phyloP scores from a whole-genome alignment of 164 flowering plant genomes.

The Amborella trichopoda region DNA sequence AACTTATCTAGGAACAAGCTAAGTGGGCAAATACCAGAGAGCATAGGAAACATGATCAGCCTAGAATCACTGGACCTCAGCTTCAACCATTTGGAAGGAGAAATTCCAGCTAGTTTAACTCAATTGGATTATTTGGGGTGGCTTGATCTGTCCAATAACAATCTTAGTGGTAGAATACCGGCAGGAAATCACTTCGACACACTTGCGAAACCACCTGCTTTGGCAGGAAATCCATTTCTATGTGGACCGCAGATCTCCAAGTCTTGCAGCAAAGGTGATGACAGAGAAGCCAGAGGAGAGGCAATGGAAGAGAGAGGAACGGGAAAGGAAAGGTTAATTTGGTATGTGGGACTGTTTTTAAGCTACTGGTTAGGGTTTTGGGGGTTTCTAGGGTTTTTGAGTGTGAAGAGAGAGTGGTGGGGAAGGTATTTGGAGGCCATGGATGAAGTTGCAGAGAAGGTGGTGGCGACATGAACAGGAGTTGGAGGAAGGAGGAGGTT shows the following conservation, averaged over 20 bases:
- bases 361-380: conserved; percentile 9
- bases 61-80: conserved; percentile 11
- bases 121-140: conserved; percentile 2
- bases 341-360: neutral
- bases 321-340: neutral
- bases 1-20: conserved; percentile 11
- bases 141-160: conserved; percentile 12
- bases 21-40: conserved; percentile 6
- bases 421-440: conserved; percentile 4
- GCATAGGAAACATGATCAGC: conserved; percentile 7
- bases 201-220: conserved; percentile 7
- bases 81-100: conserved; percentile 8
- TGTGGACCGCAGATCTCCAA: conserved; percentile 5
- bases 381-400: conserved; percentile 4
- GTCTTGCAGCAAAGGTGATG: neutral
- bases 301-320: neutral
- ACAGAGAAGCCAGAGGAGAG: neutral
- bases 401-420: conserved; percentile 2
- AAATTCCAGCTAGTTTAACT: conserved; percentile 7
- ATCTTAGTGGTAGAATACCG: conserved; percentile 17
- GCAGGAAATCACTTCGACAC: conserved; percentile 7
- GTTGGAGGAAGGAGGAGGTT: no score
- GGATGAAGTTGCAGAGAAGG: no score
- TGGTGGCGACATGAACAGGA: no score
- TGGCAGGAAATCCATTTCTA: conserved; percentile 6